Conservation (phyloP, 352 stramenopile genomes). For the Thalassiosira hispida region DNA sequence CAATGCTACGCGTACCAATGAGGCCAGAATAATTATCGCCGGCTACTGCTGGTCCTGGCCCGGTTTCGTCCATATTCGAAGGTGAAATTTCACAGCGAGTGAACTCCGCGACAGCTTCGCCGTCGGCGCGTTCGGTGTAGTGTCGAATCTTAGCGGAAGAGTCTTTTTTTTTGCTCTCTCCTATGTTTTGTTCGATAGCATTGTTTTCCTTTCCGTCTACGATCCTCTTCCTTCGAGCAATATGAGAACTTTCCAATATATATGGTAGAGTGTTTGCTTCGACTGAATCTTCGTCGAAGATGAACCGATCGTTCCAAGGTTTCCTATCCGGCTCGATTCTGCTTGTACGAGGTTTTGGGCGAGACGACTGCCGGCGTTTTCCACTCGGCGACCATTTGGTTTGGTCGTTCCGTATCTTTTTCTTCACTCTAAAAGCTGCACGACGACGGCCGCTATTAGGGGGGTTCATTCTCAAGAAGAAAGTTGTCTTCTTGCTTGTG, state of each 20-base stretch:
- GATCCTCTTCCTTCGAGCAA: background rate
- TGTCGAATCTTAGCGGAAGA: conserved; percentile 1
- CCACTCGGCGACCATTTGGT: conserved; percentile 31
- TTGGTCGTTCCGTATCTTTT: conserved; percentile 30
- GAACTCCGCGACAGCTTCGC: conserved; percentile 27
- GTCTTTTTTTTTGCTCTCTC: background rate
- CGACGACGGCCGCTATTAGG: conserved; percentile 8
- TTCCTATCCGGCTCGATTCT: conserved; percentile 1
- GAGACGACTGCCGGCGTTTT: conserved; percentile 3
- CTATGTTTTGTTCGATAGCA: background rate
- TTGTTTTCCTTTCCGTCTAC: conserved; percentile 27
- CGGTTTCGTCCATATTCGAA: too few species aligned
- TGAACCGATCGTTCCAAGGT: conserved; percentile 49
- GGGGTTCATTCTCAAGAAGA: conserved; percentile 1
- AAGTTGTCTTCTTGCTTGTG: background rate
- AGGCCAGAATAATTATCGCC: background rate
- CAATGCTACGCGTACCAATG: conserved; percentile 14
- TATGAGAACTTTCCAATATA: background rate
- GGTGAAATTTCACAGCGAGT: conserved; percentile 28
- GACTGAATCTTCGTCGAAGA: conserved; percentile 33
- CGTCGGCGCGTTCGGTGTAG: conserved; percentile 33
- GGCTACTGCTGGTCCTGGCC: conserved; percentile 3
- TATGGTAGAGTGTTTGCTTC: background rate
- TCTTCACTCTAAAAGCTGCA: conserved; percentile 30
- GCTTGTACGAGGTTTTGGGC: background rate